Conservation (phyloP, 345 rosid species). For the Salix suchowensis region DNA sequence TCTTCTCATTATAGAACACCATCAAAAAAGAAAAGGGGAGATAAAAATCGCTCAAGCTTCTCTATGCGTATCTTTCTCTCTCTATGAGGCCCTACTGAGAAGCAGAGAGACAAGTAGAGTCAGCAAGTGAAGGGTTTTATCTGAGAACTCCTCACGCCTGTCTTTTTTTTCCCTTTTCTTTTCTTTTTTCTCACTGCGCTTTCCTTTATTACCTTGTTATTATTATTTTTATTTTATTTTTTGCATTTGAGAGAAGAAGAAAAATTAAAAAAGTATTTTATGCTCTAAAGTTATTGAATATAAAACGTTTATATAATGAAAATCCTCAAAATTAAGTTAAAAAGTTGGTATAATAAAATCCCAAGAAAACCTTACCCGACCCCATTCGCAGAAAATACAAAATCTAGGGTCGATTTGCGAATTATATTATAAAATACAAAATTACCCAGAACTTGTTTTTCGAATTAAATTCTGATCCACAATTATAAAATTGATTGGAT, state of each 20-base stretch:
- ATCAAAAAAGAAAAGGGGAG: slow-evolving; percentile 15
- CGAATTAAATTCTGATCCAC: no score
- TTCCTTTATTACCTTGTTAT: background rate
- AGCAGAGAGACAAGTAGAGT: slow-evolving; percentile 11
- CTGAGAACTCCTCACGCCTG: slow-evolving; percentile 46
- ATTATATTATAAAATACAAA: no score
- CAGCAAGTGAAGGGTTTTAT: slow-evolving; percentile 47
- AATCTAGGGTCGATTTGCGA: no score
- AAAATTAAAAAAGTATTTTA: no score
- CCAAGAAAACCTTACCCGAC: no score
- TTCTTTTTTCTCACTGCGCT: background rate
- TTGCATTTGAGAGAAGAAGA: background rate
- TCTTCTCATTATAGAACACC: slow-evolving; percentile 47
- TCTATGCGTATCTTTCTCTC: slow-evolving; percentile 1
- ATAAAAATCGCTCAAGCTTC: slow-evolving; percentile 9
- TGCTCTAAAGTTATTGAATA: no score
- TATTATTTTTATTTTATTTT: background rate
- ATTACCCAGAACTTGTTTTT: background rate
- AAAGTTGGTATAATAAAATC: no score
- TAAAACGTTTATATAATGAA: no score
- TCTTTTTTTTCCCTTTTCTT: slow-evolving; percentile 17
- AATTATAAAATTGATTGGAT: no score
- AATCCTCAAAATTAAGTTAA: no score
- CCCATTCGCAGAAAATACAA: no score
- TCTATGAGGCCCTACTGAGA: background rate